Evolutionary conservation across 2,329 filamentous ascomycete genomes (phyloP).

Genomic region (Penicillium sp.): DNA sequence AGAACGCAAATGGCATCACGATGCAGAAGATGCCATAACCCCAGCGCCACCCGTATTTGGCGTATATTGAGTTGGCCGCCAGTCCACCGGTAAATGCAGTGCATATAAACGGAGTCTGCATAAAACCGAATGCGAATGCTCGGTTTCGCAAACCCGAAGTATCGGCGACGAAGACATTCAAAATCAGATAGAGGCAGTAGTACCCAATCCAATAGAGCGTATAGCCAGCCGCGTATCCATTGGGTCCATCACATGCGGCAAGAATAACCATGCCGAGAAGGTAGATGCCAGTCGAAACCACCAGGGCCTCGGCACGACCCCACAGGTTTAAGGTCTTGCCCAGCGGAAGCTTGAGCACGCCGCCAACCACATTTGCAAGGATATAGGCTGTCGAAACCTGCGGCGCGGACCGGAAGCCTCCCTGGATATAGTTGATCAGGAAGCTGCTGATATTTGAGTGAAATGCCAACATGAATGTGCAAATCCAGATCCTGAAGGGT

Average conservation of each 20-base stretch:
- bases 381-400: constrained; percentile 54
- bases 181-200: constrained; percentile 55
- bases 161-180: constrained; percentile 63
- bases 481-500: constrained; percentile 44
- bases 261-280: constrained; percentile 59
- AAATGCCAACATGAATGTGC: constrained; percentile 48
- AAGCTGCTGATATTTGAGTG: constrained; percentile 44
- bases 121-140: constrained; percentile 60
- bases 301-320: constrained; percentile 61
- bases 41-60: constrained; percentile 59
- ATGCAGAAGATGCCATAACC: constrained; percentile 62
- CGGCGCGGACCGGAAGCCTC: constrained; percentile 52
- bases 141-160: constrained; percentile 61
- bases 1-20: constrained; percentile 55
- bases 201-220: constrained; percentile 62
- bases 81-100: constrained; percentile 57
- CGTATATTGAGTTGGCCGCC: constrained; percentile 52
- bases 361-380: constrained; percentile 56
- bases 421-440: constrained; percentile 52
- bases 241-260: constrained; percentile 59
- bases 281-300: constrained; percentile 50
- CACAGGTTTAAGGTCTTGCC: constrained; percentile 64
- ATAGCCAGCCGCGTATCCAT: constrained; percentile 63
- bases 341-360: constrained; percentile 60
- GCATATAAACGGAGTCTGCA: constrained; percentile 61